A percentile compares a stretch with the other conserved stretches of the same genome.
Conservation (phyloP, 2,329 filamentous ascomycete species). For the Ascochyta fabae region DNA sequence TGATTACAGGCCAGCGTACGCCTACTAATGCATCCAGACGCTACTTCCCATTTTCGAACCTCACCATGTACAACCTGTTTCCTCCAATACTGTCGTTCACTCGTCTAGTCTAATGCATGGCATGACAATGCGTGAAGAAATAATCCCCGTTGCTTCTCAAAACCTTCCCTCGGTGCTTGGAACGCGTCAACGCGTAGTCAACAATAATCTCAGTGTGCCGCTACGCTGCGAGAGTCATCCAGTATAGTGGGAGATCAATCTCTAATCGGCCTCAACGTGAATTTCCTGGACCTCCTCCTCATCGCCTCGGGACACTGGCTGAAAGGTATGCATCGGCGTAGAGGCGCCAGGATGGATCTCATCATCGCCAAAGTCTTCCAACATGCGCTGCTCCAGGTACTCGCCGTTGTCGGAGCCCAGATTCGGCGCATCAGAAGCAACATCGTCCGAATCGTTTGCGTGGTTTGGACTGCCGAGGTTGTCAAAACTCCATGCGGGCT, state of each 20-base stretch:
- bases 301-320: conserved; percentile 18
- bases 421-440: conserved; percentile 31
- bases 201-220: neutral
- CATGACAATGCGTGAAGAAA: conserved; percentile 8
- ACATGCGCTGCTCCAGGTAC: conserved; percentile 25
- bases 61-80: conserved; percentile 9
- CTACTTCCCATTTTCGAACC: neutral
- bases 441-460: conserved; percentile 24
- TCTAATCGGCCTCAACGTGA: conserved; percentile 1
- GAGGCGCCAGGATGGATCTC: conserved; percentile 19
- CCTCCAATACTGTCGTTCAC: neutral
- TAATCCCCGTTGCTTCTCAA: neutral
- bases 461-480: conserved; percentile 4
- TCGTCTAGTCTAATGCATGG: conserved; percentile 17
- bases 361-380: conserved; percentile 45
- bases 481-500: conserved; percentile 35
- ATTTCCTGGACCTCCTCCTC: conserved; percentile 37
- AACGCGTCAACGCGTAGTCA: neutral
- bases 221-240: neutral
- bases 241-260: neutral
- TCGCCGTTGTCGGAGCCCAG: conserved; percentile 29
- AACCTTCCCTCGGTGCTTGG: neutral
- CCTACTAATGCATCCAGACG: conserved; percentile 5
- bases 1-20: conserved; percentile 1
- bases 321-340: conserved; percentile 32